Conservation (phyloP, 306 rosid genomes). For the Neltuma alba region DNA sequence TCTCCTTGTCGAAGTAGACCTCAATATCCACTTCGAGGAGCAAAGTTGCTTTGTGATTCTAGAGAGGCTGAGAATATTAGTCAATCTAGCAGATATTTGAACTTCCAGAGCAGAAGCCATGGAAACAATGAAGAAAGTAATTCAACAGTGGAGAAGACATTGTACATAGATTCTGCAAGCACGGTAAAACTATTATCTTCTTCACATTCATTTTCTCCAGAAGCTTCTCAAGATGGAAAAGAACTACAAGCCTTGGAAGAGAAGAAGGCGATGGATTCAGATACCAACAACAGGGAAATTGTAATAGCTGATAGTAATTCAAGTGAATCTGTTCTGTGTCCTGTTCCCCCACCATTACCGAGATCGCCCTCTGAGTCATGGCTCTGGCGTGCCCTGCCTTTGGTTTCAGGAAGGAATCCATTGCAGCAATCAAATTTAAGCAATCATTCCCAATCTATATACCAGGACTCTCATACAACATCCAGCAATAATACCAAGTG, state of each 20-base stretch:
- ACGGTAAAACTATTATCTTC: constrained; percentile 41
- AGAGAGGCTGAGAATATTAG: constrained; percentile 46
- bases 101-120: constrained; percentile 35
- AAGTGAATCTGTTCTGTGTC: constrained; percentile 44
- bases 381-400: constrained; percentile 87
- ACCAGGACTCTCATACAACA: constrained; percentile 47
- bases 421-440: constrained; percentile 45
- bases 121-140: constrained; percentile 43
- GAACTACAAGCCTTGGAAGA: constrained; percentile 8
- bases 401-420: constrained; percentile 51
- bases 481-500: constrained; percentile 62
- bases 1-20: constrained; percentile 71
- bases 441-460: constrained; percentile 41
- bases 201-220: constrained; percentile 44
- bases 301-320: constrained; percentile 41
- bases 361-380: constrained; percentile 96
- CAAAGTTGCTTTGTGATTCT: constrained; percentile 51
- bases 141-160: constrained; percentile 63
- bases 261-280: constrained; percentile 36
- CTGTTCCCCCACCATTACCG: constrained; percentile 80
- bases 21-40: constrained; percentile 57
- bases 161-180: constrained; percentile 73
- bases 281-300: constrained; percentile 40
- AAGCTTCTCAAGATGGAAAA: background rate
- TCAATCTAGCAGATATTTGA: constrained; percentile 40